Conservation (phyloP, 2,329 filamentous ascomycete genomes). For the Cucurbitaria berberidis region DNA sequence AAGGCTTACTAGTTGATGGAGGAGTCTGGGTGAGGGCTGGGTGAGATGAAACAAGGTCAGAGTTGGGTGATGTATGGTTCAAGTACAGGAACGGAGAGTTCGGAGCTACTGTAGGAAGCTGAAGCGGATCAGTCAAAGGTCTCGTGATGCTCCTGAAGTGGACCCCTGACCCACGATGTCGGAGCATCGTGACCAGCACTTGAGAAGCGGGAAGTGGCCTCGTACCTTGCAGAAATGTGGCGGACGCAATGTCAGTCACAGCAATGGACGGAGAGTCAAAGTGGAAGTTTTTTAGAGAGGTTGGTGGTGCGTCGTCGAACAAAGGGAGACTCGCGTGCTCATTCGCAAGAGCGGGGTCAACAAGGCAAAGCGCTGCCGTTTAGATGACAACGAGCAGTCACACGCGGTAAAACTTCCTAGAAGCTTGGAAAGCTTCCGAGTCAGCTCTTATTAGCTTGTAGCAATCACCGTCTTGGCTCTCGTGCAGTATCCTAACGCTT, state of each 20-base stretch:
- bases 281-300: constrained; percentile 4
- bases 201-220: constrained; percentile 4
- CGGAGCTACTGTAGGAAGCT: constrained; percentile 29
- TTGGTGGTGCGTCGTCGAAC: constrained; percentile 20
- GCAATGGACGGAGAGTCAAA: constrained; percentile 11
- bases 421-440: constrained; percentile 19
- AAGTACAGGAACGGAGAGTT: constrained; percentile 37
- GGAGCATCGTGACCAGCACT: constrained; percentile 25
- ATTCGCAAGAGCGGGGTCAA: constrained; percentile 23
- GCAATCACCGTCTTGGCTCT: constrained; percentile 3
- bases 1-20: constrained; percentile 41
- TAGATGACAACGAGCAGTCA: constrained; percentile 11
- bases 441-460: constrained; percentile 6
- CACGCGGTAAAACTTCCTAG: constrained; percentile 12
- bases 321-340: constrained; percentile 20
- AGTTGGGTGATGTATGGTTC: constrained; percentile 27
- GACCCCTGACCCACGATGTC: constrained; percentile 39
- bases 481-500: constrained; percentile 5
- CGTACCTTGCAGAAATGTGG: constrained; percentile 38
- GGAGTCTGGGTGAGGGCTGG: constrained; percentile 15
- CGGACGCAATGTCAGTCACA: constrained; percentile 4
- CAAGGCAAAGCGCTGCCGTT: constrained; percentile 16
- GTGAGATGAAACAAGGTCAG: constrained; percentile 22
- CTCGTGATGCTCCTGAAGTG: constrained; percentile 33
- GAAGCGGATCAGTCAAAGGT: constrained; percentile 39